These are phyloP conservation scores for Hypoxylon rickii DNA, from an alignment of 495 filamentous ascomycete species.

Conservation along the genomic window DNA sequence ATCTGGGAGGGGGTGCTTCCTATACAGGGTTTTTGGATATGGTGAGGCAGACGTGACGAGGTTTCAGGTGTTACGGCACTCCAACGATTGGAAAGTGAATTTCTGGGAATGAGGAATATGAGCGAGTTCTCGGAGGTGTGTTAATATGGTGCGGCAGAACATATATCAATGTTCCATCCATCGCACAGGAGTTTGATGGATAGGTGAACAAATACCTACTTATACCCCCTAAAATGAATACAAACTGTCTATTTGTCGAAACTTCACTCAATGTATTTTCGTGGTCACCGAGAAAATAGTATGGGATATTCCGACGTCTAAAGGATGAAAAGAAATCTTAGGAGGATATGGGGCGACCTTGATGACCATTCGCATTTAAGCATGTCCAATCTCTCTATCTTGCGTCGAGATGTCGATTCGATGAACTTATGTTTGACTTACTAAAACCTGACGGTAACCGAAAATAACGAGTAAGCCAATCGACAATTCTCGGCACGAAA, in stretches of 20 bases:
- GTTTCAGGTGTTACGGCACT: not conserved
- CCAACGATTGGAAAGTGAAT: not conserved
- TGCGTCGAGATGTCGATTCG: too few relatives aligned
- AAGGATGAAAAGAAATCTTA: too few relatives aligned
- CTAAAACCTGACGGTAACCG: too few relatives aligned
- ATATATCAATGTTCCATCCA: not conserved
- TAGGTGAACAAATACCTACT: slow-evolving; percentile 6
- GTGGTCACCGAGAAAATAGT: too few relatives aligned
- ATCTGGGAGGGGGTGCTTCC: not conserved
- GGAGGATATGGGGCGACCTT: too few relatives aligned
- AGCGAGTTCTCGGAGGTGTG: not conserved
- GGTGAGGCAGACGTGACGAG: not conserved
- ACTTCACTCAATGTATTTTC: too few relatives aligned
- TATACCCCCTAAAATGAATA: slow-evolving; percentile 26
- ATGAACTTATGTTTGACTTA: too few relatives aligned
- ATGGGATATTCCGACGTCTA: too few relatives aligned
- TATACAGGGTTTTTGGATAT: not conserved
- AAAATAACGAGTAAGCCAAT: too few relatives aligned
- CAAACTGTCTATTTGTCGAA: not conserved
- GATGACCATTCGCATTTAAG: too few relatives aligned
- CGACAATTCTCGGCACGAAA: too few relatives aligned
- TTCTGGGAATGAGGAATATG: not conserved
- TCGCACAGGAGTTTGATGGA: slow-evolving; percentile 7
- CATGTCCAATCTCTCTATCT: too few relatives aligned
- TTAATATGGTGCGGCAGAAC: not conserved